These are phyloP conservation scores for Angomonas ambiguus DNA, from an alignment of 208 protist species.

Conservation along the genomic window DNA sequence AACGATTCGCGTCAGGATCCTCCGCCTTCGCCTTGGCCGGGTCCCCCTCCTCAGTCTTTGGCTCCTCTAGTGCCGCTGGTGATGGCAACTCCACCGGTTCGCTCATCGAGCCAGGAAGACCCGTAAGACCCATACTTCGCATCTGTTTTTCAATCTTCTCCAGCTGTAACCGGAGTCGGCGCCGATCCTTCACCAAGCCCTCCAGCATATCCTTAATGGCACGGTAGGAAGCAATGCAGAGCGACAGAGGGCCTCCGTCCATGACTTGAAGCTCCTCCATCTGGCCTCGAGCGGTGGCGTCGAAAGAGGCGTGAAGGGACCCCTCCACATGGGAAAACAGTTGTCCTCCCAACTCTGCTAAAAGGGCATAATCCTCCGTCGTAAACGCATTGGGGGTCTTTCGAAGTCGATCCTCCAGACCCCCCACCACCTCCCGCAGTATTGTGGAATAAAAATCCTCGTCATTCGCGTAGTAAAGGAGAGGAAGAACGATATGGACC, in stretches of 20 bases:
- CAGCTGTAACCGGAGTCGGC: slow-evolving; percentile 45
- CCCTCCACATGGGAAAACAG: slow-evolving; percentile 42
- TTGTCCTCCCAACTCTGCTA: slow-evolving; percentile 60
- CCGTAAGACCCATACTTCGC: slow-evolving; percentile 23
- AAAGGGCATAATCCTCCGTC: slow-evolving; percentile 38
- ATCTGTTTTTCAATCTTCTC: slow-evolving; percentile 23
- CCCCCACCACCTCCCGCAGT: slow-evolving; percentile 56
- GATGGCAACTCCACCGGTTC: not conserved
- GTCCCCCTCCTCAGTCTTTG: not conserved
- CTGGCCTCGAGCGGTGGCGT: slow-evolving; percentile 50
- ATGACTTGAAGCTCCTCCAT: slow-evolving; percentile 87
- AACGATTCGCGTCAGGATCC: slow-evolving; percentile 5
- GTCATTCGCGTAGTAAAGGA: slow-evolving; percentile 54
- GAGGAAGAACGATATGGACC: slow-evolving; percentile 42
- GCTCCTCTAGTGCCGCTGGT: not conserved
- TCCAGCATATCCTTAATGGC: slow-evolving; percentile 74
- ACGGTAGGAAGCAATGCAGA: slow-evolving; percentile 71
- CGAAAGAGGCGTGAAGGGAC: slow-evolving; percentile 24
- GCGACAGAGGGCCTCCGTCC: slow-evolving; percentile 75
- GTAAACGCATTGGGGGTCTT: slow-evolving; percentile 48
- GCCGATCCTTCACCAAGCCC: slow-evolving; percentile 55
- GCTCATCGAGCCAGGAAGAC: not conserved
- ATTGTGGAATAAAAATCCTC: slow-evolving; percentile 69
- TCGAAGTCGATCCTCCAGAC: slow-evolving; percentile 61
- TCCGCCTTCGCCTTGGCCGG: not conserved